Percentiles rank a stretch among this genome's conserved stretches.
Conservation (phyloP, 2,329 filamentous ascomycete species). For the Aspergillus ochraceoroseus region DNA sequence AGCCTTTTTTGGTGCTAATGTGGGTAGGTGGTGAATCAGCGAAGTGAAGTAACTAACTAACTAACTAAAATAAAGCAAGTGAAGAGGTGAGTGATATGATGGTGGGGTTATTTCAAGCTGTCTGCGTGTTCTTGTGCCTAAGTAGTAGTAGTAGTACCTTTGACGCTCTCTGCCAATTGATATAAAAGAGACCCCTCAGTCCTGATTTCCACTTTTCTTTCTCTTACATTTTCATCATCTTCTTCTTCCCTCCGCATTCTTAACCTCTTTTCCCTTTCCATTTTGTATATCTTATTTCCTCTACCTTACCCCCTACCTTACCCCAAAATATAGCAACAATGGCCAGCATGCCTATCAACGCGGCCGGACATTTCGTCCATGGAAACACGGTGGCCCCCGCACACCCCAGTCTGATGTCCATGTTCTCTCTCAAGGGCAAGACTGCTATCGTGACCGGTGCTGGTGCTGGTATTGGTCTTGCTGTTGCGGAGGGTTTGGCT, state of each 20-base stretch:
- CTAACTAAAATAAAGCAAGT: too few species aligned
- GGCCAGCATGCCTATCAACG: constrained; percentile 34
- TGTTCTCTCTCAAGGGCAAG: constrained; percentile 65
- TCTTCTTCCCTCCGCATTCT: neutral
- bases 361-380: constrained; percentile 52
- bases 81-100: too few species aligned
- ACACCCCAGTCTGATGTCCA: constrained; percentile 52
- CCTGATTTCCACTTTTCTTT: neutral
- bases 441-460: constrained; percentile 67
- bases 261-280: neutral
- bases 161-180: neutral
- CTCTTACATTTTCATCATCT: neutral
- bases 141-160: neutral
- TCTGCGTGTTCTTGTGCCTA: neutral
- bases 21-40: constrained; percentile 4
- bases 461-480: constrained; percentile 64
- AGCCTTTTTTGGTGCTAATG: too few species aligned
- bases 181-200: neutral
- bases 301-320: neutral
- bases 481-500: constrained; percentile 59
- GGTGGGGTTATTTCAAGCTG: constrained; percentile 1
- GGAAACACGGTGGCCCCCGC: constrained; percentile 51
- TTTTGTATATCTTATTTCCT: neutral
- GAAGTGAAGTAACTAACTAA: too few species aligned
- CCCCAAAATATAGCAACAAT: constrained; percentile 20